These are phyloP conservation scores for Solanum chmielewskii DNA, from an alignment of 257 asterid species.

Conservation along the genomic window DNA sequence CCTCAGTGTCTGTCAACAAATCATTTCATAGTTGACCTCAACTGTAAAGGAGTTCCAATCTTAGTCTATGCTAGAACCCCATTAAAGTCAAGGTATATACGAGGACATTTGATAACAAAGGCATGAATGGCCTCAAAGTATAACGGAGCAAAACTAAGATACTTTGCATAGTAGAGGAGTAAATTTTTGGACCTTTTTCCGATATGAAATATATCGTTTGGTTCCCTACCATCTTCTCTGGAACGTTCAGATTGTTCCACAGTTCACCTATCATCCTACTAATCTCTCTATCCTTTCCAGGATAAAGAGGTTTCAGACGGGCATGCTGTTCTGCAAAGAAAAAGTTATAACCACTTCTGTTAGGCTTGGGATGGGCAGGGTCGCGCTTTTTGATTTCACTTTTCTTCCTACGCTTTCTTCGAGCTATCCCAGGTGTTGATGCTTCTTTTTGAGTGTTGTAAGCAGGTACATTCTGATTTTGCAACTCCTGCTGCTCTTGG, in stretches of 20 bases:
- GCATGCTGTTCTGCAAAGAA: conserved; percentile 88
- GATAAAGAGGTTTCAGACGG: conserved; percentile 52
- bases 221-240: conserved; percentile 55
- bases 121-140: background rate
- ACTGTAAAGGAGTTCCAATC: background rate
- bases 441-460: conserved; percentile 1
- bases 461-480: conserved; percentile 8
- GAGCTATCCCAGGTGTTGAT: conserved; percentile 16
- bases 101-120: background rate
- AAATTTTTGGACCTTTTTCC: background rate
- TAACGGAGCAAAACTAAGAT: background rate
- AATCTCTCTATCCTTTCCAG: conserved; percentile 68
- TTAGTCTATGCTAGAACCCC: background rate
- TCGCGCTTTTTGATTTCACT: conserved; percentile 58
- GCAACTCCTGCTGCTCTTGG: conserved; percentile 7
- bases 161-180: background rate
- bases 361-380: conserved; percentile 88
- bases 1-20: background rate
- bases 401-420: conserved; percentile 70
- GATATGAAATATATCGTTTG: background rate
- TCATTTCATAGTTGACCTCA: background rate
- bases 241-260: conserved; percentile 71
- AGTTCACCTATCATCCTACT: conserved; percentile 76
- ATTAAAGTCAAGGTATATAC: background rate
- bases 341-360: conserved; percentile 81